Evolutionary conservation across 176 grass and related monocot genomes (phyloP), one percentile per base, ranked within the genome.

Genomic region (Musa schizocarpa): DNA sequence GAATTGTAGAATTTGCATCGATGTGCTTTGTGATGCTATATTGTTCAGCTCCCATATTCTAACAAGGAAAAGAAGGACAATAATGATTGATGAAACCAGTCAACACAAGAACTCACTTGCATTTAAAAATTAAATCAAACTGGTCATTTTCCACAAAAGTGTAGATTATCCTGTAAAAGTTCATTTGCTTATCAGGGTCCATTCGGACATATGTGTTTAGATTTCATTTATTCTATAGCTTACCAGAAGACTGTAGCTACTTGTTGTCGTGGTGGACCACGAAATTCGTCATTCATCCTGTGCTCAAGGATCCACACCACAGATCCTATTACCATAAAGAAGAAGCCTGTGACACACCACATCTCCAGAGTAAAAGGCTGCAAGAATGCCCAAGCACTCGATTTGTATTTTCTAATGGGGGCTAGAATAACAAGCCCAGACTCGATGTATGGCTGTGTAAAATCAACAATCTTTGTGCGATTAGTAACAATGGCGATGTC

Each of bases 221-320:
- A 43, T 43, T 43, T 43, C 34, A 43, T 43, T 43, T 43, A 43
- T 43, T 43, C 34, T 43, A 43, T 43, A 43, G 65, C 81, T 75
- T 79, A 98, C 94, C 94, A 98, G 69, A 88, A 83, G 74, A 98
- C 87, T 29, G 94, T 98, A 71, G 80, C 85, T 65, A 91, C 5
- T 87, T 98, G 94, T 69, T 93, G 14, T 53, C 79, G 74, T 7
- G 94, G 94, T 3, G 94, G 72, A n/a, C 88, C 90, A 29, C 90
- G 94, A 51, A 98, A 98, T 0, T 98, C 94, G 7, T 98, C 90
- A 79, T 98, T 98, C 69, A 91, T 89, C 80, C 90, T 81, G 86
- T 98, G 94, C 64, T 98, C 94, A 59, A 98, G 90, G 62, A 93
- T 77, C 94, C 94, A 98, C 71, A 98, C 74, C 80, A 98, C 94